Base-by-base conservation (phyloP, 148 eudicot species). In the Fagopyrum esculentum region DNA sequence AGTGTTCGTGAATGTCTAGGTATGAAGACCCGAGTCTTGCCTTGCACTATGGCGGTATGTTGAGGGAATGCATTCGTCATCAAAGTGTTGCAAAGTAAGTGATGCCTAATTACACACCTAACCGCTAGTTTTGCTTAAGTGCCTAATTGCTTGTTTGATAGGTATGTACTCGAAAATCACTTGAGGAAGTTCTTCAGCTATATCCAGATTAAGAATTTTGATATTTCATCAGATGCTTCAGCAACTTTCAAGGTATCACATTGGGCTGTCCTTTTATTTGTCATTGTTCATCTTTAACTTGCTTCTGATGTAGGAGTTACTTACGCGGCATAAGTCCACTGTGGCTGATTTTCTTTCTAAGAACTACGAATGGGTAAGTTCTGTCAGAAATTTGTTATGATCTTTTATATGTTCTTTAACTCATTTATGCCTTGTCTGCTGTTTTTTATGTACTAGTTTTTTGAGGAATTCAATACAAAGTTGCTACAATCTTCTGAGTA, bases 201-300 rank as follows among this genome's bases (percentile, higher is more conserved):
- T 76, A 84, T 88, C 74, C 87, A 86, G 68, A 78, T 79, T 79
- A 86, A 91, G 49, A 81, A 86, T 75, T 91, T 91, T 81, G 91
- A 87, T 45, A 75, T 91, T 77, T 85, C 97, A 71, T 85, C 97
- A 50, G 93, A 89, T 85, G 97, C 91, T 40, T 82, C 84, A 17
- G 80, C 87, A 17, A 89, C 88, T 73, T 89, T 91, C 71, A 89
- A 86, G 89, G 96, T 91, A 22, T 50, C 70, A 8, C 22, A 45
- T 50, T 54, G 19, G 30, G 29, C 8, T 57, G 6, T 8, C 30
- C 29, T 57, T 56, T n/a, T 56, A 29, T 56, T 6, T 56, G 7
- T 1, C 17, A 3, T 68, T 68, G 71, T 11, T 35, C 3, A 35
- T 35, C 40, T 35, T 35, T 35, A 70, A 22, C 3, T 22, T 16